Evolutionary conservation across 441 rosid genomes (phyloP), one percentile per base, ranked within the genome.

Genomic region (Adansonia madagascariensis): DNA sequence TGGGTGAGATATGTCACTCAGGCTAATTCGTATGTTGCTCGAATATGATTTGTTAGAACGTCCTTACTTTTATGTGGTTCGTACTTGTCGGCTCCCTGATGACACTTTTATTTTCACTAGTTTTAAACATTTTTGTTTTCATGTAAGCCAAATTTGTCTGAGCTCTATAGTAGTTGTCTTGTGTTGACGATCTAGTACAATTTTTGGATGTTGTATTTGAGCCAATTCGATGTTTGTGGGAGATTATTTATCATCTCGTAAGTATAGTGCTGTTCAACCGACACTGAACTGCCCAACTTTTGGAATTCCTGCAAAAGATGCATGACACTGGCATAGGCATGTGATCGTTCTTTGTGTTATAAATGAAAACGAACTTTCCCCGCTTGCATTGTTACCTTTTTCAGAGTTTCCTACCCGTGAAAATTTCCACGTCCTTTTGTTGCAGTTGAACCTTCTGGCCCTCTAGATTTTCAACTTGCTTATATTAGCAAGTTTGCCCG

Each of bases 1-100:
- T 94, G 97, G 98, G 98, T 94, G 86, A 91, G 99, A 86, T 96
- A 96, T 18, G 98, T 96, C 57, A 94, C 98, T 46, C 99, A 96
- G 84, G 97, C 98, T 75, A 94, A 92, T 81, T 96, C 99, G 3
- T 95, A 95, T 64, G 99, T 95, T 79, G 98, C 98, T 80, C 90
- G 98, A 20, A 71, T 94, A 72, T 95, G 87, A 93, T 15, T 11
- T 8, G 1, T 22, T 43, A 22, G 57, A 60, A 63, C 63, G 65
- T 27, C 65, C 5, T 70, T 18, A 39, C 31, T 69, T 17, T 14
- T 1, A 1, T 20, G 11, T 62, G 60, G 6, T 11, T 44, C 41
- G 17, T 59, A 18, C 53, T 15, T 56, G 72, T 55, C 4, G 44
- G 22, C 57, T 49, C 12, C 50, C 17, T 20, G 71, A 20, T 55